phyloP scores from a whole-genome alignment of 2,329 filamentous ascomycete species.

The Aspergillus eucalypticola region DNA sequence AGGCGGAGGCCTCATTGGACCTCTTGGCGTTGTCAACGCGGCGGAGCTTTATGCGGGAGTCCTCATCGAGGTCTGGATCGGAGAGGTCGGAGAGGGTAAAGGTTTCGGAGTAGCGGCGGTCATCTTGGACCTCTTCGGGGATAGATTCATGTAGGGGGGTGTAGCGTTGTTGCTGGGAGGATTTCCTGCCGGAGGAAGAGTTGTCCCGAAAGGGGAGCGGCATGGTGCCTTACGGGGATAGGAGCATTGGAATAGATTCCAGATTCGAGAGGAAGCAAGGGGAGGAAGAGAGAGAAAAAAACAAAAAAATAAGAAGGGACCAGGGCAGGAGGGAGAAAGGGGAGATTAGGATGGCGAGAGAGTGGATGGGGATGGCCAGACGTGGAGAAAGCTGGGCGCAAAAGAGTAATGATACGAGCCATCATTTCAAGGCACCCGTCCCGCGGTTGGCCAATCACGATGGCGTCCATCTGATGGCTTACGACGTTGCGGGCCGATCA shows the following conservation, averaged over 20 bases:
- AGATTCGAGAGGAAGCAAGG: not conserved
- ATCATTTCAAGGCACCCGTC: not conserved
- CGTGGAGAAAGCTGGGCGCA: not conserved
- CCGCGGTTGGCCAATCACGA: not conserved
- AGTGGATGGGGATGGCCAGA: not conserved
- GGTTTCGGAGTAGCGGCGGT: conserved; percentile 12
- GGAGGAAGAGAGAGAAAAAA: not conserved
- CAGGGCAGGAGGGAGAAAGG: not conserved
- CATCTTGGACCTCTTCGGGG: conserved; percentile 19
- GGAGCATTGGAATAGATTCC: not conserved
- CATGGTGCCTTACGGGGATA: conserved; percentile 15
- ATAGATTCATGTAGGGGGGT: conserved; percentile 21
- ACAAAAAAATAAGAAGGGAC: not conserved
- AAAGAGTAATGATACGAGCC: not conserved
- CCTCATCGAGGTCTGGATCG: conserved; percentile 13
- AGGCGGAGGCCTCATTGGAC: conserved; percentile 3
- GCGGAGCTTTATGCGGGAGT: conserved; percentile 17
- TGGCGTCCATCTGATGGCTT: not conserved
- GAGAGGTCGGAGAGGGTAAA: conserved; percentile 15
- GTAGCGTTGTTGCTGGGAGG: conserved; percentile 13
- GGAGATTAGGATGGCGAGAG: not conserved
- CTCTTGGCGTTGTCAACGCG: conserved; percentile 11
- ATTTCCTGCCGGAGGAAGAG: not conserved
- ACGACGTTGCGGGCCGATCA: not conserved
- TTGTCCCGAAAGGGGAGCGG: conserved; percentile 9